Evolutionary conservation across 108 stramenopile species (phyloP).

Genomic region (Cyclotella atomus): DNA sequence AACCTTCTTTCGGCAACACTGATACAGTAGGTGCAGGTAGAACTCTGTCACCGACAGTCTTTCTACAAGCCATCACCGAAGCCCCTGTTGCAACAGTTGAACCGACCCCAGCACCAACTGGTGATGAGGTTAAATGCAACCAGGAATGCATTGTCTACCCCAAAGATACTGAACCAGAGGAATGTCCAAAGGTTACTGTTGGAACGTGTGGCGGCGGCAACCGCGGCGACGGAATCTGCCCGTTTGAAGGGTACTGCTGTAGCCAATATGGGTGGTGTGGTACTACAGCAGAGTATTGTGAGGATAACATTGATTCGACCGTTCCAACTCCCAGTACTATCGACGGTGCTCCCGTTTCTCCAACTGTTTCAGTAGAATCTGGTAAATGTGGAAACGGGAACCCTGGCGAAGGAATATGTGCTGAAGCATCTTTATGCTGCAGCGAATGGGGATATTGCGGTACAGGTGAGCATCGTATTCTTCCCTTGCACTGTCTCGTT

Average conservation of each 20-base stretch:
- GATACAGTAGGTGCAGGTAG: background rate
- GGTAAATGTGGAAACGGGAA: constrained; percentile 36
- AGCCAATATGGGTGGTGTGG: constrained; percentile 10
- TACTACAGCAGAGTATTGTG: constrained; percentile 30
- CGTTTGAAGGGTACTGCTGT: constrained; percentile 5
- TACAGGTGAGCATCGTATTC: constrained; percentile 3
- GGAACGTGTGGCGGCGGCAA: constrained; percentile 38
- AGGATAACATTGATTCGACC: constrained; percentile 9
- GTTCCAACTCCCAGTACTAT: constrained; percentile 25
- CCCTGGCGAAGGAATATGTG: constrained; percentile 31
- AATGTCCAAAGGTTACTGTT: constrained; percentile 24
- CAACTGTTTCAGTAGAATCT: constrained; percentile 28
- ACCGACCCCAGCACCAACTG: background rate
- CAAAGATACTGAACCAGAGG: constrained; percentile 31
- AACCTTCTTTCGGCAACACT: background rate
- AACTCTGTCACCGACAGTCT: background rate
- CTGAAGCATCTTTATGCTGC: constrained; percentile 24
- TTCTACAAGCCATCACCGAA: constrained; percentile 5
- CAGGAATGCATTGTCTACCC: constrained; percentile 17
- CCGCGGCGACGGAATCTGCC: constrained; percentile 18
- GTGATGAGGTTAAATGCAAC: constrained; percentile 4
- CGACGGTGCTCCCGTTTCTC: constrained; percentile 24
- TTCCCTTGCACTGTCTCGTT: background rate
- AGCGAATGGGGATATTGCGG: constrained; percentile 33
- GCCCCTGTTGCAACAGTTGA: constrained; percentile 6